Conservation (phyloP, 805 yeast species). For the Wickerhamiella brachini region DNA sequence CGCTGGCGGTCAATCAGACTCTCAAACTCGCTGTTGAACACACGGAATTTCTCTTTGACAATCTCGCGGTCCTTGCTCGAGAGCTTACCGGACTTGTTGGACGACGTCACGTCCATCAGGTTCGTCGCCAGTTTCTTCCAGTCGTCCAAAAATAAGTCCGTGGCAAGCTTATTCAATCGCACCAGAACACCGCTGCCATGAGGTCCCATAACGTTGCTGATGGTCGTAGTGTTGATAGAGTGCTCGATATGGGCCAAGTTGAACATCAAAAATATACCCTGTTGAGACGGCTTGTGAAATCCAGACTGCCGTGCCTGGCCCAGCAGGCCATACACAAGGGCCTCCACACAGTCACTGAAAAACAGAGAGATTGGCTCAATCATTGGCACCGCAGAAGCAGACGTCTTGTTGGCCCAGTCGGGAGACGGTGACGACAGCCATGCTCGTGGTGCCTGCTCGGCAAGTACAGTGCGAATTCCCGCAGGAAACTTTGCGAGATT, state of each 20-base stretch:
- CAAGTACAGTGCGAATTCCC: constrained; percentile 39
- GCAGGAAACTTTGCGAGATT: constrained; percentile 48
- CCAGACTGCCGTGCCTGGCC: constrained; percentile 32
- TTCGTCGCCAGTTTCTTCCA: constrained; percentile 74
- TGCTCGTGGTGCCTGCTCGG: constrained; percentile 39
- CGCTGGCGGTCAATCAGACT: constrained; percentile 55
- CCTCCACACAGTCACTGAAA: constrained; percentile 67
- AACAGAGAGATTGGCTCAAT: constrained; percentile 37
- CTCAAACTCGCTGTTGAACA: constrained; percentile 74
- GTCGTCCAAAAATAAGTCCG: constrained; percentile 49
- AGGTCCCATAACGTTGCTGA: constrained; percentile 46
- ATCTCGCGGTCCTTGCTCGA: constrained; percentile 55
- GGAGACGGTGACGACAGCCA: constrained; percentile 58
- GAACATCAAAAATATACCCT: constrained; percentile 31
- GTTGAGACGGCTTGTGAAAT: constrained; percentile 19
- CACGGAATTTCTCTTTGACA: constrained; percentile 71
- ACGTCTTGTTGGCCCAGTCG: constrained; percentile 34
- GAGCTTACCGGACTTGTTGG: constrained; percentile 26
- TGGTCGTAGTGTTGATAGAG: constrained; percentile 18
- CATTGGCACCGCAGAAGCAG: constrained; percentile 26
- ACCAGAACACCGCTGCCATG: constrained; percentile 54
- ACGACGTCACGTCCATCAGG: constrained; percentile 65
- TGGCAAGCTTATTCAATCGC: constrained; percentile 36
- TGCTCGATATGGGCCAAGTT: constrained; percentile 15
- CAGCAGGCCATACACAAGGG: constrained; percentile 53